Base-by-base conservation (phyloP, 2,329 filamentous ascomycete species). In the Davidsoniella eucalypti region DNA sequence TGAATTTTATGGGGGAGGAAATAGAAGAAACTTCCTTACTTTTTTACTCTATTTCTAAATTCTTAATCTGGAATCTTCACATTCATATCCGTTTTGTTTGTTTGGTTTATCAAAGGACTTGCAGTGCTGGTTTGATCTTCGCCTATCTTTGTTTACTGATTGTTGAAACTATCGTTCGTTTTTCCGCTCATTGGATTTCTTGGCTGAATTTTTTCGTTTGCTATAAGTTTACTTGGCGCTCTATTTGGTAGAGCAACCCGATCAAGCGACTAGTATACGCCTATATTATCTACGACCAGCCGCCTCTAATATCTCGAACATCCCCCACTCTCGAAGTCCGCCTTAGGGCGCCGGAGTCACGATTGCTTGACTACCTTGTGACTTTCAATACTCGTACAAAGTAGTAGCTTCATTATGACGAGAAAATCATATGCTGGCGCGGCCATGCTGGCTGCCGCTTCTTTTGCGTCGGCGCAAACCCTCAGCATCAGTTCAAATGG, bases 401-500 rank as follows among this genome's bases (percentile, higher is more conserved):
- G 23, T 25, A 7, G 37, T 29, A 25, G 6, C 41, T 6, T 2
- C 41, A 16, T 25, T 5, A 33, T 33, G 26, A 12, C 10, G 26
- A 33, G 26, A 33, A 33, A 3, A 10, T 33, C 26, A 33, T 33
- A 9, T 8, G 10, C 10, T 33, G 26, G 18, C 36, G 10, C 16
- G 18, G 45, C 12, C 17, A 17, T 51, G 10, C 23, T 51, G 23
- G 23, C 48, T 23, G 21, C 18, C 4, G 26, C 18, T 33, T 37
- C 23, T 8, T 17, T 25, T 12, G 37, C 38, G 25, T 37, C 40
- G 40, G 41, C 48, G 18, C 39, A 47, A 29, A 38, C 36, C 2
- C 47, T 47, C 14, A 50, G 47, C 44, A 53, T 50, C 12, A 43
- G 38, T 21, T 37, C 51, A 39, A 33, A 40, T 44, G 18, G 47